Evolutionary conservation across 2,329 filamentous ascomycete genomes (phyloP), one percentile per base, ranked within the genome.

Genomic region (Triangularia setosa): DNA sequence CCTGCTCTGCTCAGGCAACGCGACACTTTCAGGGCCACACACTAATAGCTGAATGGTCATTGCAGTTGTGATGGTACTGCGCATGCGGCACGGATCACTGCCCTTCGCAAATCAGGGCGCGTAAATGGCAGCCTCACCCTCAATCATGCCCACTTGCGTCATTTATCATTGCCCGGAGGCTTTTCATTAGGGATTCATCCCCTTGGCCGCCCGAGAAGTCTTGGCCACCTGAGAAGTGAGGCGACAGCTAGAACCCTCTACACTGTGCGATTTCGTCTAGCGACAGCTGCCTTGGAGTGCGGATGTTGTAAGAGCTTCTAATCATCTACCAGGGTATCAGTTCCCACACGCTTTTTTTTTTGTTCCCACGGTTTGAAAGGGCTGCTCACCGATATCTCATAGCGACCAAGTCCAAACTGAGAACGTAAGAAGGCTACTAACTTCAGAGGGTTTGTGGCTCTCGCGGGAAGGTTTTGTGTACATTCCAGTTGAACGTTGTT

Each of bases 191-290:
- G 4, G 4, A 8, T 8, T 8, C 27, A 28, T 4, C n/a, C n/a
- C n/a, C n/a, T n/a, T n/a, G n/a, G n/a, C n/a, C n/a, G n/a, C n/a
- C n/a, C n/a, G n/a, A n/a, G n/a, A n/a, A n/a, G n/a, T n/a, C n/a
- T n/a, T n/a, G n/a, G n/a, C n/a, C n/a, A n/a, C n/a, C n/a, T n/a
- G n/a, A n/a, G n/a, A n/a, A n/a, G n/a, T n/a, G n/a, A n/a, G n/a
- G n/a, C n/a, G n/a, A n/a, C n/a, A n/a, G 27, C 23, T 30, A 61
- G 23, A 52, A 8, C 12, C 23, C 58, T n/a, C 24, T 30, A 18
- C 58, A 61, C 25, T 30, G 58, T 27, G 58, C 58, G 40, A 61
- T 54, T 35, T 61, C 58, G 44, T 61, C 40, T 9, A 30, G 58
- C 3, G 44, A 61, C 9, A 61, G 40, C 35, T 21, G 40, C 1